A percentile compares a stretch with the other conserved stretches of the same genome.
Evolutionary conservation across 2,329 filamentous ascomycete species (phyloP).

Genomic region (Venturia carpophila): DNA sequence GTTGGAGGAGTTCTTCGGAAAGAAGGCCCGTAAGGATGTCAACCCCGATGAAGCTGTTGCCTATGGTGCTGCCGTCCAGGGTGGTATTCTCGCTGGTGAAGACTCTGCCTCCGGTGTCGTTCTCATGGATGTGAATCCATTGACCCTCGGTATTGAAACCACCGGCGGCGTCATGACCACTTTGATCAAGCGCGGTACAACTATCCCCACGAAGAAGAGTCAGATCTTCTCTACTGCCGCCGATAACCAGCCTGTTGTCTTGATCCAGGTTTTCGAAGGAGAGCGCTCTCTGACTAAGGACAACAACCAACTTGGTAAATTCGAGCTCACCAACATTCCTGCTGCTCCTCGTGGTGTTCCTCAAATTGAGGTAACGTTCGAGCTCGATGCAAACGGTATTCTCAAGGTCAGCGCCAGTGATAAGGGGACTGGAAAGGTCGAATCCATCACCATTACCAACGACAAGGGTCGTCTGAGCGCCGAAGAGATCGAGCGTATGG

Average conservation of each 20-base stretch:
- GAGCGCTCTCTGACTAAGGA: slow-evolving; percentile 92
- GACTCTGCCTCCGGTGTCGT: slow-evolving; percentile 71
- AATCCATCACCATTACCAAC: slow-evolving; percentile 98
- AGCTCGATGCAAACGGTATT: slow-evolving; percentile 97
- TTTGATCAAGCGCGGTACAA: slow-evolving; percentile 88
- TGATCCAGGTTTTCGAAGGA: slow-evolving; percentile 94
- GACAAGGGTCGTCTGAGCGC: slow-evolving; percentile 95
- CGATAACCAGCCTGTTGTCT: slow-evolving; percentile 90
- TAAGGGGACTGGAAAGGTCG: slow-evolving; percentile 95
- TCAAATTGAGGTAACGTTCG: slow-evolving; percentile 96
- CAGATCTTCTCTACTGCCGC: slow-evolving; percentile 97
- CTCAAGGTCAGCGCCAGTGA: slow-evolving; percentile 92
- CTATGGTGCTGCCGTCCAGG: slow-evolving; percentile 94
- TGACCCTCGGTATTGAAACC: slow-evolving; percentile 95
- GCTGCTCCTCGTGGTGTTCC: slow-evolving; percentile 92
- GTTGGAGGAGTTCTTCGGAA: slow-evolving; percentile 95
- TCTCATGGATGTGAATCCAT: slow-evolving; percentile 94
- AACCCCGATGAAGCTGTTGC: slow-evolving; percentile 99
- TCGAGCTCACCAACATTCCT: slow-evolving; percentile 93
- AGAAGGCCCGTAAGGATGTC: slow-evolving; percentile 98
- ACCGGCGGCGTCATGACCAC: slow-evolving; percentile 97
- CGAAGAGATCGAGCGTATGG: slow-evolving; percentile 99
- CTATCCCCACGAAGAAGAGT: slow-evolving; percentile 91
- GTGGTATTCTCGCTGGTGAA: slow-evolving; percentile 87
- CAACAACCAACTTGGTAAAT: slow-evolving; percentile 96